Conservation (phyloP, 257 asterid genomes). For the Salvia splendens region DNA sequence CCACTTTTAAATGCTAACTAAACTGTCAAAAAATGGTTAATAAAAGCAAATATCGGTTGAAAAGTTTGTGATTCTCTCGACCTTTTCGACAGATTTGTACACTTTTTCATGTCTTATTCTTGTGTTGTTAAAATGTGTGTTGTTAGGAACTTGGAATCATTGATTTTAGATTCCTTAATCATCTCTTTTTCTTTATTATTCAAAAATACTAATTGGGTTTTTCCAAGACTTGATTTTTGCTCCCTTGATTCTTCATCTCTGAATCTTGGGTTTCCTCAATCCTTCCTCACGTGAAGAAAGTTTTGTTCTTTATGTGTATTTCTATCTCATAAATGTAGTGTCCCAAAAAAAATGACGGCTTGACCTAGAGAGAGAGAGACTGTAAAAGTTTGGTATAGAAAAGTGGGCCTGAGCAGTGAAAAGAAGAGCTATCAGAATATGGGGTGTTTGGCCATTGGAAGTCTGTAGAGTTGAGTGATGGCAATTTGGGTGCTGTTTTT, state of each 20-base stretch:
- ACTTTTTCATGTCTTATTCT: constrained; percentile 30
- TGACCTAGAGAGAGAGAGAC: background rate
- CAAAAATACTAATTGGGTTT: background rate
- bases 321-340: background rate
- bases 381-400: constrained; percentile 37
- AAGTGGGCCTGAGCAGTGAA: constrained; percentile 57
- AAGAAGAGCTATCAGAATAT: constrained; percentile 43
- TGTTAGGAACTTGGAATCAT: constrained; percentile 21
- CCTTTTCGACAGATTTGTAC: constrained; percentile 21
- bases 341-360: constrained; percentile 1
- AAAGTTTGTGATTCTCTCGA: constrained; percentile 18
- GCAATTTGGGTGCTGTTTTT: constrained; percentile 42
- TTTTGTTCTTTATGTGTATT: background rate
- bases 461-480: constrained; percentile 47
- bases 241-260: constrained; percentile 15
- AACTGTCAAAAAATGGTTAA: constrained; percentile 22
- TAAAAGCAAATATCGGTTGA: constrained; percentile 24
- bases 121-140: constrained; percentile 14
- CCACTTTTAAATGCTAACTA: background rate
- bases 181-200: background rate
- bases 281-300: background rate
- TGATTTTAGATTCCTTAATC: constrained; percentile 14
- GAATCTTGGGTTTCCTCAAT: constrained; percentile 12
- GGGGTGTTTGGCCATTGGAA: constrained; percentile 46
- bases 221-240: background rate